These are phyloP conservation scores for Cenchrus purpureus DNA, from an alignment of 176 grass and related monocot genomes.

Conservation along the genomic window DNA sequence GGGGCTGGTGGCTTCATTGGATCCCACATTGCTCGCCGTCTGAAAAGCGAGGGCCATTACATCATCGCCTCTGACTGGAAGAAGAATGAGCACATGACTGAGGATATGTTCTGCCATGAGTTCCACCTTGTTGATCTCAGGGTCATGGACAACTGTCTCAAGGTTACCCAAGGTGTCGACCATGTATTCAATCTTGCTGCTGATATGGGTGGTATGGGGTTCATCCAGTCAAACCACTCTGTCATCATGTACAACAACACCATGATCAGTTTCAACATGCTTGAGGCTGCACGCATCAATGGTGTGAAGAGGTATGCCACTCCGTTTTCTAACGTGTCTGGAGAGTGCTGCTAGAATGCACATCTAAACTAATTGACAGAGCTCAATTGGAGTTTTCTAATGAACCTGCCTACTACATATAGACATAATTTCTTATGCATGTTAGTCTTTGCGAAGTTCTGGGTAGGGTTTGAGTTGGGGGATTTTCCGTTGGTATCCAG, in stretches of 20 bases:
- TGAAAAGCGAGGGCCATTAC: slow-evolving; percentile 84
- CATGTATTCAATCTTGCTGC: slow-evolving; percentile 92
- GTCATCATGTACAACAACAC: slow-evolving; percentile 96
- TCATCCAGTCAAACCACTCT: slow-evolving; percentile 87
- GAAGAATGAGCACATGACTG: slow-evolving; percentile 96
- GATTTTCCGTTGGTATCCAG: background rate
- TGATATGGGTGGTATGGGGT: slow-evolving; percentile 96
- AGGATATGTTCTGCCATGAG: slow-evolving; percentile 94
- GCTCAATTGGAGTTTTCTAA: slow-evolving; percentile 8
- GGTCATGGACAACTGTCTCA: slow-evolving; percentile 89
- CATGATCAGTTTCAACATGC: slow-evolving; percentile 97
- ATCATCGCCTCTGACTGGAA: slow-evolving; percentile 91
- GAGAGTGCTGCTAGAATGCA: background rate
- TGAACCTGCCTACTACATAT: background rate
- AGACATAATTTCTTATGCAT: background rate
- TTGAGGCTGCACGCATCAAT: slow-evolving; percentile 79
- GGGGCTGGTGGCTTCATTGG: slow-evolving; percentile 89
- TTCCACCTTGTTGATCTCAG: slow-evolving; percentile 86
- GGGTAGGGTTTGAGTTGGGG: background rate
- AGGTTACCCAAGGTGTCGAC: slow-evolving; percentile 66
- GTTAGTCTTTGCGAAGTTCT: background rate
- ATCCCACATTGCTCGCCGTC: slow-evolving; percentile 80
- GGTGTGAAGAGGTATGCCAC: slow-evolving; percentile 68
- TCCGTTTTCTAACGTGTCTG: slow-evolving; percentile 6
- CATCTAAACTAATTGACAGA: background rate